Conservation (phyloP, 75 land plant genomes). For the Selaginella tamariscina region DNA sequence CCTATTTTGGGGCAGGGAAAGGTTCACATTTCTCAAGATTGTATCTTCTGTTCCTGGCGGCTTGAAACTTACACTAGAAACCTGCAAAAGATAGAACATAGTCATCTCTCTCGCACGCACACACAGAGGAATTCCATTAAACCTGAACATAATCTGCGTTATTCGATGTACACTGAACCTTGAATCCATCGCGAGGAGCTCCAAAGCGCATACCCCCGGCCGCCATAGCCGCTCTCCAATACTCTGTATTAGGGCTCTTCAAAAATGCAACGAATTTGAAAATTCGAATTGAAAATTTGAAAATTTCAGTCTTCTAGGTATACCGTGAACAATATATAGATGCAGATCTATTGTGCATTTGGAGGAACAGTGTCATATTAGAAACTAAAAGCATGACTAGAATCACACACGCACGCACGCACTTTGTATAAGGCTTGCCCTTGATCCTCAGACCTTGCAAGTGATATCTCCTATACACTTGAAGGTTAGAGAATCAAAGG, state of each 20-base stretch:
- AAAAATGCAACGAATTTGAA: not conserved
- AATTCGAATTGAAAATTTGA: not conserved
- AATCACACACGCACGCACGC: too few species aligned
- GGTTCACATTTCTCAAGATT: constrained; percentile 53
- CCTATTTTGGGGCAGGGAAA: constrained; percentile 43
- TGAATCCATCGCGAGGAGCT: not conserved
- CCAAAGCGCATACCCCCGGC: too few species aligned
- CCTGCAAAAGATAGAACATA: constrained; percentile 29
- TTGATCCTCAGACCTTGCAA: not conserved
- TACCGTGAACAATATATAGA: not conserved
- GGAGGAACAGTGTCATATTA: not conserved
- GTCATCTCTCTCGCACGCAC: not conserved
- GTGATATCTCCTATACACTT: not conserved
- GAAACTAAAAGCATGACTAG: not conserved
- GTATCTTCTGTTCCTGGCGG: constrained; percentile 73
- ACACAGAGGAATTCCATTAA: not conserved
- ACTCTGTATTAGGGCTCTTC: not conserved
- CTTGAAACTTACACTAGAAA: constrained; percentile 51
- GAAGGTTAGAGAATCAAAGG: not conserved
- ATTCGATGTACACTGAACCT: not conserved
- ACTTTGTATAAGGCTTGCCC: not conserved
- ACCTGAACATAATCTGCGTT: not conserved
- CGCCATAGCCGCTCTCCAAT: not conserved
- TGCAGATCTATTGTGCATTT: not conserved
- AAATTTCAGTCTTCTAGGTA: not conserved